A percentile compares a stretch with the other conserved stretches of the same genome.
Conservation (phyloP, 225 moss, liverwort and hornwort genomes). For the Sphagnum tenellum region DNA sequence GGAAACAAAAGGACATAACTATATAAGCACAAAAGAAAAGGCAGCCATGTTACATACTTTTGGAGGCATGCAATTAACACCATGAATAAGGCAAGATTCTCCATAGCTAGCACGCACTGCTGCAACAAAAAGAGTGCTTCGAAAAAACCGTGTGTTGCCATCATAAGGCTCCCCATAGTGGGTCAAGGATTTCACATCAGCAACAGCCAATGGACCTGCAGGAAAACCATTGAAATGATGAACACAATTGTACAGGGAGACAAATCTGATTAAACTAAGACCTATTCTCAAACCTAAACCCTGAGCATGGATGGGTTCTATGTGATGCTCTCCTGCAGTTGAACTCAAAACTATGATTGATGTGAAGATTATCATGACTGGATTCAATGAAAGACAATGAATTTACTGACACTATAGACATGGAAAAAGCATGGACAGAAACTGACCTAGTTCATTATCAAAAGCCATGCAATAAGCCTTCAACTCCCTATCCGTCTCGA, state of each 20-base stretch:
- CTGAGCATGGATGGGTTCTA: too few species aligned
- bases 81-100: slow-evolving; percentile 78
- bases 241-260: background rate
- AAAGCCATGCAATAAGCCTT: slow-evolving; percentile 93
- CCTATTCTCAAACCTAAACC: too few species aligned
- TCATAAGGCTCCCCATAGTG: slow-evolving; percentile 94
- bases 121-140: slow-evolving; percentile 84
- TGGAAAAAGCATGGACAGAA: background rate
- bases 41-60: slow-evolving; percentile 32
- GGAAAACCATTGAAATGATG: slow-evolving; percentile 3
- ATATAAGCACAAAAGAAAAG: background rate
- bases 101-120: slow-evolving; percentile 92
- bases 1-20: too few species aligned
- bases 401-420: too few species aligned
- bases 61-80: slow-evolving; percentile 88
- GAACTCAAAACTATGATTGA: too few species aligned
- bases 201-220: slow-evolving; percentile 54
- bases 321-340: too few species aligned
- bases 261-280: background rate
- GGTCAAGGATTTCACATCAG: slow-evolving; percentile 69
- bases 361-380: too few species aligned
- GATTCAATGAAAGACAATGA: too few species aligned
- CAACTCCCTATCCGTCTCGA: slow-evolving; percentile 69
- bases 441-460: slow-evolving; percentile 73
- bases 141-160: slow-evolving; percentile 93